Conservation (phyloP, 495 filamentous ascomycete genomes). For the Choiromyces venosus region DNA sequence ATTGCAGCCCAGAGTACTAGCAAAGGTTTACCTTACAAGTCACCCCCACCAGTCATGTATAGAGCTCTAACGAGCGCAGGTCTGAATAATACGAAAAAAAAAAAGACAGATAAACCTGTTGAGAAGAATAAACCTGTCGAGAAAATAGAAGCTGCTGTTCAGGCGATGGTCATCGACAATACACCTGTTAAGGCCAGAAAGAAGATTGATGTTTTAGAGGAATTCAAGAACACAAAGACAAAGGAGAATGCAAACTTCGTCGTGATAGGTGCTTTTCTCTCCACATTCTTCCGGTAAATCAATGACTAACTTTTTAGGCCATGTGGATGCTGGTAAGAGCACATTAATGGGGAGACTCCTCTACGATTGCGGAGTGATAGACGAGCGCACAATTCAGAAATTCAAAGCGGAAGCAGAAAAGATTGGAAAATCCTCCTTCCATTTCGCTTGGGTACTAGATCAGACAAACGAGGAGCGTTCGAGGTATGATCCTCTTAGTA, state of each 20-base stretch:
- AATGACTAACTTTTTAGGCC: constrained; percentile 53
- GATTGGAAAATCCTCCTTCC: constrained; percentile 92
- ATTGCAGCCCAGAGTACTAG: constrained; percentile 68
- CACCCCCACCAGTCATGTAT: constrained; percentile 45
- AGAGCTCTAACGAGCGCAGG: constrained; percentile 37
- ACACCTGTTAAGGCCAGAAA: constrained; percentile 72
- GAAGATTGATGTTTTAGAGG: constrained; percentile 75
- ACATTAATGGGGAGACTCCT: constrained; percentile 95
- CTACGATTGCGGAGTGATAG: constrained; percentile 78
- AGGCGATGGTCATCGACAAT: constrained; percentile 60
- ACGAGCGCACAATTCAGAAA: constrained; percentile 79
- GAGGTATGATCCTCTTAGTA: constrained; percentile 43
- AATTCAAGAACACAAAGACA: constrained; percentile 65
- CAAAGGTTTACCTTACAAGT: constrained; percentile 62
- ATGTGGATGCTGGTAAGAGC: constrained; percentile 96
- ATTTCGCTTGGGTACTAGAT: constrained; percentile 92
- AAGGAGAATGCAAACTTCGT: constrained; percentile 91
- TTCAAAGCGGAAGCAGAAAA: constrained; percentile 82
- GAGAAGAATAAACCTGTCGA: not conserved
- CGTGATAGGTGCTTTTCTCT: constrained; percentile 66
- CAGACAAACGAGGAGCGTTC: constrained; percentile 78
- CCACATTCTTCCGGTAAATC: not conserved
- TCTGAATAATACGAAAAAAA: constrained; percentile 8
- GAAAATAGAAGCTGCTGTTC: constrained; percentile 45
- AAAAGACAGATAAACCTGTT: not conserved